Evolutionary conservation across 2,329 filamentous ascomycete species (phyloP), one percentile per base, ranked within the genome.

Genomic region (Coniochaeta sp.): DNA sequence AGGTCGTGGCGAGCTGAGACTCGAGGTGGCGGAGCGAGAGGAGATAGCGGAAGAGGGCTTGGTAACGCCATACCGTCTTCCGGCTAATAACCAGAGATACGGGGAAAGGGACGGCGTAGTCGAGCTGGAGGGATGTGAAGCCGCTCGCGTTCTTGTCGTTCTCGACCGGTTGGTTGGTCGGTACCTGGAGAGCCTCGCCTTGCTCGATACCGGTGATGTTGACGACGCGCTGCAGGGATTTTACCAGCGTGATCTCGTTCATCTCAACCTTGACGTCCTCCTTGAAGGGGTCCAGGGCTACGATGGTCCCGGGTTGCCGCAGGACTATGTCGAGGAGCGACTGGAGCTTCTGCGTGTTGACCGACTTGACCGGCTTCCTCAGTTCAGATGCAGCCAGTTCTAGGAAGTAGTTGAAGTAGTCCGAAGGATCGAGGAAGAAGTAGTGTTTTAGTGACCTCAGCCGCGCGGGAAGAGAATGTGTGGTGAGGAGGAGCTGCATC

Each of bases 351-450:
- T 85, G 85, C 51, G 89, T 88, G 63, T 97, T 99, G 68, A 97
- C 91, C 51, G 80, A 80, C 65, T 90, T 90, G 53, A 91, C 89
- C 28, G 88, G 86, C 65, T 96, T 96, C 61, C 89, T 87, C 53
- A 99, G 77, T 69, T 99, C 94, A 1, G 91, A 91, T 27, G 87
- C 79, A 51, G 90, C 85, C 18, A 99, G 83, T 65, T 99, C 94
- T 54, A 99, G 83, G 67, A 99, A 99, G 69, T 97, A 95, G 3
- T 91, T 91, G 69, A 99, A 97, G 73, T 96, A 99, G 67, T 99
- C 94, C 30, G 94, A 96, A 8, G 91, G 87, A 61, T 97, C 92
- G 56, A 99, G 84, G 76, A 99, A 99, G 75, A 97, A 99, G 73
- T 99, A 99, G 69, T 99, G 94, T 67, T 99, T 99, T 33, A 99